Base-by-base conservation (phyloP, 306 rosid species). In the Prunus dulcis region DNA sequence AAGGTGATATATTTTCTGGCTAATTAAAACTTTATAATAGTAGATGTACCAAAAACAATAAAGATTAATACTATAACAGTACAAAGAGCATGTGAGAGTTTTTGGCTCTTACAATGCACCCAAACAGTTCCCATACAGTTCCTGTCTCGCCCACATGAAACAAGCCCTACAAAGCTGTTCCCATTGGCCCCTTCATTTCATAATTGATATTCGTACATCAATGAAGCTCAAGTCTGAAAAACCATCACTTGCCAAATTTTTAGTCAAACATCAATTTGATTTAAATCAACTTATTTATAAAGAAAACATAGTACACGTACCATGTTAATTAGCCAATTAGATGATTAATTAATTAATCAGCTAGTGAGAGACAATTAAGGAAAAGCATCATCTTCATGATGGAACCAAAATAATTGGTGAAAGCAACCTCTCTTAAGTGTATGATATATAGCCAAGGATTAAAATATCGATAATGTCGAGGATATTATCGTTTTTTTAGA, bases 91-190 rank as follows among this genome's bases (percentile, higher is more conserved):
- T 72, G 79, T 82, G 80, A 78, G 38, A 46, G 69, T 8, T 43
- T 72, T 73, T 69, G 86, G 79, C 64, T 68, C 38, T 32, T 45
- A 64, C 71, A 46, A 70, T 46, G 63, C 51, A 55, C 55, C 80
- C 80, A 78, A 74, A 64, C 71, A 69, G 64, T 28, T 52, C 65
- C 71, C 77, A 78, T 78, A 5, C 75, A 56, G 64, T 55, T 69
- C 65, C 80, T 78, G 80, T 73, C 75, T 34, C 32, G 60, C 60
- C 53, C 86, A 78, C 86, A 82, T 82, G 78, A 83, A 75, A 74
- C 81, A 74, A 34, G 62, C 75, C 86, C 83, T 65, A 79, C 86
- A 79, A 30, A 15, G 50, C 23, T 28, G 12, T 28, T 32, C 23
- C 68, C 2, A 30, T 63, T 69, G 69, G 80, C 30, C 65, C 25